These are phyloP conservation scores for Chloris gayana DNA, from an alignment of 176 grass and related monocot genomes.

Conservation along the genomic window DNA sequence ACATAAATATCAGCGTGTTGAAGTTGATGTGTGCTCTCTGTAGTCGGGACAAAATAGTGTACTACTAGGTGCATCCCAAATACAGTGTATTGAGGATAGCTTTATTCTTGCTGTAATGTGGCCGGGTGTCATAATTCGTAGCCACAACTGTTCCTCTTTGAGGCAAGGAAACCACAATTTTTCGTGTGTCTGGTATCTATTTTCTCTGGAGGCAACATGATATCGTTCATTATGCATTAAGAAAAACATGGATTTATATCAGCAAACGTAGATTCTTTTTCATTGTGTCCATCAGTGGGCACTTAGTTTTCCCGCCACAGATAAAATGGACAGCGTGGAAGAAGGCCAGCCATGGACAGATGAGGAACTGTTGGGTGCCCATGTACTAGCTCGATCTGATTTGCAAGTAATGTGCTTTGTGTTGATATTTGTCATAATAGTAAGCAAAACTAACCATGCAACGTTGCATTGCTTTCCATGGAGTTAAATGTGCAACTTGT, in stretches of 20 bases:
- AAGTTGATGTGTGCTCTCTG: constrained; percentile 18
- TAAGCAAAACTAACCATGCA: not conserved
- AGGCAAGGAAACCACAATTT: not conserved
- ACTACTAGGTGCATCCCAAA: constrained; percentile 19
- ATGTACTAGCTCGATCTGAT: too few relatives aligned
- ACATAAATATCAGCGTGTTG: constrained; percentile 41
- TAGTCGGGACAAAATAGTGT: constrained; percentile 37
- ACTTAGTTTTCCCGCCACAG: constrained; percentile 7
- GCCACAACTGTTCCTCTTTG: constrained; percentile 34
- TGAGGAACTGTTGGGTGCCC: not conserved
- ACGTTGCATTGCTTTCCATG: not conserved
- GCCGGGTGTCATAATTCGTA: constrained; percentile 39
- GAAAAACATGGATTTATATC: not conserved
- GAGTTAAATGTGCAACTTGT: not conserved
- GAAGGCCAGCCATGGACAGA: not conserved
- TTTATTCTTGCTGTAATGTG: constrained; percentile 40
- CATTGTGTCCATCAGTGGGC: not conserved
- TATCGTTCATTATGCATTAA: not conserved
- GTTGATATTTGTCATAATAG: not conserved
- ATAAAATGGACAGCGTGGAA: constrained; percentile 43
- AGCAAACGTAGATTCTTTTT: not conserved
- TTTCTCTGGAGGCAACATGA: constrained; percentile 10
- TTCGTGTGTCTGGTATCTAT: not conserved
- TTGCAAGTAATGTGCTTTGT: not conserved
- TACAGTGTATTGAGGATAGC: constrained; percentile 32